phyloP scores from a whole-genome alignment of 768 basidiomycete species.

The Candolleomyces eurysporus region DNA sequence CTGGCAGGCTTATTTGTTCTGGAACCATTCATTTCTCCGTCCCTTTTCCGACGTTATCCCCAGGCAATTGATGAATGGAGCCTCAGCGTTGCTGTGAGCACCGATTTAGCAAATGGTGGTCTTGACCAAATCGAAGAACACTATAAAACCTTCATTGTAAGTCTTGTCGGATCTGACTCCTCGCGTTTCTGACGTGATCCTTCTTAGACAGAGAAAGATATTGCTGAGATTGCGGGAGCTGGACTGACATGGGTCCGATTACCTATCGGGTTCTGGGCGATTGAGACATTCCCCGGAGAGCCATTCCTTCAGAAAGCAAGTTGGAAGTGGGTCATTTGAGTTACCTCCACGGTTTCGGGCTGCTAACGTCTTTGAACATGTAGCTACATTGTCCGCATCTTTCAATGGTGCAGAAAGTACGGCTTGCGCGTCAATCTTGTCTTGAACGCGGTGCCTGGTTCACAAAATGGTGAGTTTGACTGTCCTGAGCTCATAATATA shows the following conservation, averaged over 20 bases:
- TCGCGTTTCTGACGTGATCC: background rate
- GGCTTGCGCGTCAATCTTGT: conserved; percentile 80
- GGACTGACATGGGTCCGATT: conserved; percentile 84
- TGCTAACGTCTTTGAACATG: background rate
- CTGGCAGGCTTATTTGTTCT: conserved; percentile 72
- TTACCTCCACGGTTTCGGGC: background rate
- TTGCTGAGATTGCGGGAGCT: conserved; percentile 58
- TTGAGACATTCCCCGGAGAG: conserved; percentile 71
- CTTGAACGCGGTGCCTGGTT: conserved; percentile 75
- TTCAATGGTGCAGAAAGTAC: conserved; percentile 87
- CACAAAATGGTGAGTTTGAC: conserved; percentile 64
- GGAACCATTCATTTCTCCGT: conserved; percentile 75
- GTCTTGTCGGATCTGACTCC: conserved; percentile 20
- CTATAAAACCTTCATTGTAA: conserved; percentile 79
- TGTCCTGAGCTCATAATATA: background rate
- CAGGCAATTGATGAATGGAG: conserved; percentile 64
- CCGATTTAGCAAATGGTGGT: conserved; percentile 57
- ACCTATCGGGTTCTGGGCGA: conserved; percentile 84
- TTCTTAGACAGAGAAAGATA: conserved; percentile 73
- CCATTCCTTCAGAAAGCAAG: conserved; percentile 71
- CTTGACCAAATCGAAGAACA: conserved; percentile 67
- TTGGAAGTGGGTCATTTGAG: conserved; percentile 55
- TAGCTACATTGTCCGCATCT: conserved; percentile 69
- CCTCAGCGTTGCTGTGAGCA: conserved; percentile 60
- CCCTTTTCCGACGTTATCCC: conserved; percentile 58